These are phyloP conservation scores for Penicillium paxilli DNA, from an alignment of 495 filamentous ascomycete species.

Conservation along the genomic window DNA sequence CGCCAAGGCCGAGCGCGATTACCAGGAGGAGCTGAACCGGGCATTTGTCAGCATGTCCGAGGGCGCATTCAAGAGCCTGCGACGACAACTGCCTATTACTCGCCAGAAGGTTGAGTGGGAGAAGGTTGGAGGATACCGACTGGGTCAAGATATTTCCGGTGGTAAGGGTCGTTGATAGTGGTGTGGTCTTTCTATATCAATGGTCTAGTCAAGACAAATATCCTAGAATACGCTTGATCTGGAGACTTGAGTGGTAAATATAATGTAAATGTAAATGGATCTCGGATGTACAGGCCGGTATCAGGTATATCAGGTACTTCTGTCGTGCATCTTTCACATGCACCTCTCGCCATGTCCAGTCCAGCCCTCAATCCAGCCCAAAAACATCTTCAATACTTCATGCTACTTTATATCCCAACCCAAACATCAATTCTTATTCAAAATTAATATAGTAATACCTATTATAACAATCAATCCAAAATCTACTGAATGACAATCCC, in stretches of 20 bases:
- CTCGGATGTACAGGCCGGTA: no score
- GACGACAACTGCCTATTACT: slow-evolving; percentile 92
- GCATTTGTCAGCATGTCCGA: slow-evolving; percentile 87
- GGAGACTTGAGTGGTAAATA: no score
- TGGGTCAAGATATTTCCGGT: slow-evolving; percentile 68
- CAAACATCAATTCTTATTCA: background rate
- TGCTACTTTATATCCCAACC: no score
- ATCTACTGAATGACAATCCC: background rate
- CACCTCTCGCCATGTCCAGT: no score
- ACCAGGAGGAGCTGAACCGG: slow-evolving; percentile 92
- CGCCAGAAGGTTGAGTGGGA: slow-evolving; percentile 99
- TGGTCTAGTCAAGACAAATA: background rate
- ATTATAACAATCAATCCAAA: background rate
- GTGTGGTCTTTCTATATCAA: background rate
- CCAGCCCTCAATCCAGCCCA: no score
- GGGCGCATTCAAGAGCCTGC: slow-evolving; percentile 89
- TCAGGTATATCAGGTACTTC: no score
- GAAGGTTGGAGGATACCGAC: slow-evolving; percentile 91
- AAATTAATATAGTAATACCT: background rate
- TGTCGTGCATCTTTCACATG: no score
- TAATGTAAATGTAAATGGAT: no score
- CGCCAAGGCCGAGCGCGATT: slow-evolving; percentile 78
- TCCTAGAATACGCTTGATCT: background rate
- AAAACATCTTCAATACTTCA: no score
- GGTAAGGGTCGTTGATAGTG: slow-evolving; percentile 36